Evolutionary conservation across 1,284 basidiomycete genomes (phyloP), one percentile per base, ranked within the genome.

Genomic region (Cronartium ribicola): DNA sequence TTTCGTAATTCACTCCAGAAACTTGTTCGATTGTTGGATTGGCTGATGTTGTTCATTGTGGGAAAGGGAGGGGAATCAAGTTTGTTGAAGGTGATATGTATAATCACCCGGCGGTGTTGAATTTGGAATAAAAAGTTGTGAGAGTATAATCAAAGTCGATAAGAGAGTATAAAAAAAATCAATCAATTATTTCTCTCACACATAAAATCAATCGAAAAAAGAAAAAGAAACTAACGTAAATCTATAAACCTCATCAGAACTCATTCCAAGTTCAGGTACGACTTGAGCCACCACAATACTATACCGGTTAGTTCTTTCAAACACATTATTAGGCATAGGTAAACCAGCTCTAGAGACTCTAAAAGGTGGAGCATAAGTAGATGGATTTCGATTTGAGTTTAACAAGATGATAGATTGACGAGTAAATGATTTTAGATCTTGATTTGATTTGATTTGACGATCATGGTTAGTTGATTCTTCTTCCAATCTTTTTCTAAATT

Each of bases 391-490:
- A 48, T 6, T 59, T 2, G 70, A 60, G 29, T 73, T 73, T 8
- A 73, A 43, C 20, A 65, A 36, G 46, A 73, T 73, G 55, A 73
- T 73, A 44, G 70, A 73, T 59, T 73, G 64, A 7, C 70, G 51
- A 7, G 70, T 73, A n/a, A 73, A 73, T 13, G 70, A 66, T 46
- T 73, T 66, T 51, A 73, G 37, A 59, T 73, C 70, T 44, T 73
- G 66, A 6, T 10, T 39, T 7, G 63, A 65, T 14, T 66, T 73
- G 6, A 51, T 62, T 43, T 55, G 63, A 20, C 20, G 20, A 10
- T 10, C 17, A 43, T 55, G 29, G 2, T 66, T n/a, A 6, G 36
- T 41, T 6, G 29, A 22, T 40, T 66, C 37, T 17, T 5, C 17
- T 29, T 64, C n/a, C 0, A 73, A 51, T 61, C 70, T 64, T 46